phyloP scores from a whole-genome alignment of 176 grass and related monocot genomes.

The Eleusine indica region DNA sequence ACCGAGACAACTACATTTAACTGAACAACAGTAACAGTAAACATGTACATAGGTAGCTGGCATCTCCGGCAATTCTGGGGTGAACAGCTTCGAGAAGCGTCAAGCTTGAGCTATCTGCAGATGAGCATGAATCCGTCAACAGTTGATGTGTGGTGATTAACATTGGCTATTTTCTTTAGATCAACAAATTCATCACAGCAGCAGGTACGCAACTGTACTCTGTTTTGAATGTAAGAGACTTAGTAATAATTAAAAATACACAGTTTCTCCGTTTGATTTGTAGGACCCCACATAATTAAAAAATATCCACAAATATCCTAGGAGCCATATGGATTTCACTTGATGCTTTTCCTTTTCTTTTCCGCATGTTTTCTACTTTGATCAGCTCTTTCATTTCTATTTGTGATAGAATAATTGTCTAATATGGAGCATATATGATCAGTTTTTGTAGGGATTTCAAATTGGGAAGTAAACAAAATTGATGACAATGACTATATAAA shows the following conservation, averaged over 20 bases:
- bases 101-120: slow-evolving; percentile 32
- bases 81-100: background rate
- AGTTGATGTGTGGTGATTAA: background rate
- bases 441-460: background rate
- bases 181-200: background rate
- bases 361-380: background rate
- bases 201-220: background rate
- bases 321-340: background rate
- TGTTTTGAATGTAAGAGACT: slow-evolving; percentile 1
- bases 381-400: background rate
- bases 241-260: background rate
- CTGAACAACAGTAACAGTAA: background rate
- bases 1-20: background rate
- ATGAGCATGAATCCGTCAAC: slow-evolving; percentile 5
- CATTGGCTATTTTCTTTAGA: background rate
- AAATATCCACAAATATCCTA: background rate
- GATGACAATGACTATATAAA: background rate
- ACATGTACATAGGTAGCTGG: slow-evolving; percentile 3
- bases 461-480: background rate
- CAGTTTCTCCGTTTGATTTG: background rate
- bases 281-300: background rate
- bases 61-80: background rate
- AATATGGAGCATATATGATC: background rate
- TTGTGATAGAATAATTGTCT: background rate
- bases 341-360: slow-evolving; percentile 9